Evolutionary conservation across 2,329 filamentous ascomycete species (phyloP), one percentile per base, ranked within the genome.

Genomic region (Aspergillus sergii): DNA sequence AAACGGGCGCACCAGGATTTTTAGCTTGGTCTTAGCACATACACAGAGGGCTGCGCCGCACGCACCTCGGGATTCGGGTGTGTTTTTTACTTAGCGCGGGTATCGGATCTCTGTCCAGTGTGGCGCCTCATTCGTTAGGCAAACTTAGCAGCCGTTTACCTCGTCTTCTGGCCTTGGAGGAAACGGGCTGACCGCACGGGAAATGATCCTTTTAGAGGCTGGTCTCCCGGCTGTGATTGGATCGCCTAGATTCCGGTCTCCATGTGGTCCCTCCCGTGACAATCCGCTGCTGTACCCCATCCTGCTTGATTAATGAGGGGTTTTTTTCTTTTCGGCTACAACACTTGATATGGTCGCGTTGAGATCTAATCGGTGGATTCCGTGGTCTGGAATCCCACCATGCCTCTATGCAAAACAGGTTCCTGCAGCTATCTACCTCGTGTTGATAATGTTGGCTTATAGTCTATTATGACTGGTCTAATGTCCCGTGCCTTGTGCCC

Each of bases 191-290:
- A 57, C 61, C 48, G 61, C 43, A 54, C 59, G 64, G 64, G 62
- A 64, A 64, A 62, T 32, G 30, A 60, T 57, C 56, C 56, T 30
- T 26, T 64, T 54, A 30, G 53, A 57, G 57, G 39, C 46, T 46
- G 57, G 59, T 30, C 46, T 36, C 36, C 16, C n/a, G 9, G 10
- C 16, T 51, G 28, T 51, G 48, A 58, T 58, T 58, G 57, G 57
- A 50, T 58, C 57, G 43, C 57, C 32, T 39, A 36, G 57, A 23
- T 58, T 58, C 57, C 57, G 57, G 54, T 32, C 60, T 46, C 60
- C 57, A 63, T 60, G 60, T 63, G 60, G 63, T 51, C 26, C 48
- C 41, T 65, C 53, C 63, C 63, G 60, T 60, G 60, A 60, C 48
- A 63, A 21, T 59, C 48, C 43, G 48, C 54, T 57, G 58, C 48